These are phyloP conservation scores for Psilocybe subaeruginosa DNA, from an alignment of 768 basidiomycete genomes.

Conservation along the genomic window DNA sequence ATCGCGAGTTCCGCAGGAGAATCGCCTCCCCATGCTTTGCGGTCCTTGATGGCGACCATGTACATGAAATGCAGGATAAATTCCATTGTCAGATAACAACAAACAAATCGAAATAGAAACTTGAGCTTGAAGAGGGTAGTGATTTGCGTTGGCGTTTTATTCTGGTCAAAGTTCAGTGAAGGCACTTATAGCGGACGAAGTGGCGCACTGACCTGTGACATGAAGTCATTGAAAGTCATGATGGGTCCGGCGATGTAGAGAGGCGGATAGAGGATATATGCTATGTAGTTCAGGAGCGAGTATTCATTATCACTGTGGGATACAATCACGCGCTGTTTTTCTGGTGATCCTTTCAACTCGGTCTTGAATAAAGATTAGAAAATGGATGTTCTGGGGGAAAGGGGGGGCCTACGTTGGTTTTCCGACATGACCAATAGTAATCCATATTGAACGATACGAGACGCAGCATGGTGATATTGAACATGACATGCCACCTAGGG, in stretches of 20 bases:
- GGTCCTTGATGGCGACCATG: slow-evolving; percentile 94
- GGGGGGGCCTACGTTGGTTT: slow-evolving; percentile 27
- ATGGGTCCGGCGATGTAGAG: slow-evolving; percentile 97
- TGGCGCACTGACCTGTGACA: slow-evolving; percentile 76
- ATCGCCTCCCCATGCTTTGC: slow-evolving; percentile 78
- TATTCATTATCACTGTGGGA: slow-evolving; percentile 64
- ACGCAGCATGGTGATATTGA: slow-evolving; percentile 96
- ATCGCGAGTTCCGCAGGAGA: slow-evolving; percentile 82
- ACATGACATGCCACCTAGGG: slow-evolving; percentile 90
- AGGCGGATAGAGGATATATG: slow-evolving; percentile 91
- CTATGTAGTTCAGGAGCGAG: slow-evolving; percentile 71
- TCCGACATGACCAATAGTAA: slow-evolving; percentile 77
- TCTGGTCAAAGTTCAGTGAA: slow-evolving; percentile 37
- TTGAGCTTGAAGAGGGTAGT: slow-evolving; percentile 39
- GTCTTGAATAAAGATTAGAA: slow-evolving; percentile 8
- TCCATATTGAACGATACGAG: slow-evolving; percentile 94
- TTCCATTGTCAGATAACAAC: slow-evolving; percentile 85
- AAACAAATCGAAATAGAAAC: slow-evolving; percentile 74
- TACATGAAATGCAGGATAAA: slow-evolving; percentile 93
- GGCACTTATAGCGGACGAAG: background rate
- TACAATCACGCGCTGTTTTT: slow-evolving; percentile 62
- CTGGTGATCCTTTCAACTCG: slow-evolving; percentile 33
- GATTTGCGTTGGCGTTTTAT: slow-evolving; percentile 59
- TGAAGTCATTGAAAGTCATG: slow-evolving; percentile 93
- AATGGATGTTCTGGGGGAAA: background rate